Evolutionary conservation across 371 early-diverging fungal species (phyloP).

Genomic region (Mucor velutinosus): DNA sequence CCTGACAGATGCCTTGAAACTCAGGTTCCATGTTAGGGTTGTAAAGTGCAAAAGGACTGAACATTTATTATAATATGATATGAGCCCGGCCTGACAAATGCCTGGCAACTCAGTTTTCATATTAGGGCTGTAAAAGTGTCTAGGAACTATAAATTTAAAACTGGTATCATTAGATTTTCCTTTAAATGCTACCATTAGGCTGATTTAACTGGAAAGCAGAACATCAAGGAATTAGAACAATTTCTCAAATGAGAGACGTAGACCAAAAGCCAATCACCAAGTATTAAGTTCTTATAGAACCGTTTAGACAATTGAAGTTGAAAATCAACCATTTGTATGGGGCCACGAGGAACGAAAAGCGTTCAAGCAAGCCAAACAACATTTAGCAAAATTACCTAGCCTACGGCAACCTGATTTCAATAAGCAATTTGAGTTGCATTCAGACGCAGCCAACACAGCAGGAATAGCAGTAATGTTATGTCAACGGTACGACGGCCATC

Average conservation of each 20-base stretch:
- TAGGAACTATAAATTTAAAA: too few species aligned
- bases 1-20: too few species aligned
- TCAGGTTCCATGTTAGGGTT: too few species aligned
- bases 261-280: neutral
- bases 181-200: too few species aligned
- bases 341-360: neutral
- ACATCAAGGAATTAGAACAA: neutral
- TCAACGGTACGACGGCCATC: neutral
- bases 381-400: neutral
- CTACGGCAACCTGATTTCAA: slow-evolving; percentile 6
- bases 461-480: slow-evolving; percentile 11
- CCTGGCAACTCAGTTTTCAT: too few species aligned
- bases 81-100: too few species aligned
- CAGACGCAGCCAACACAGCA: neutral
- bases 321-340: slow-evolving; percentile 10
- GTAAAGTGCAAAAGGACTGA: too few species aligned
- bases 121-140: too few species aligned
- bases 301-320: neutral
- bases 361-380: neutral
- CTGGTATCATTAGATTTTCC: too few species aligned
- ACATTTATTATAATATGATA: too few species aligned
- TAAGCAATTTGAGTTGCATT: slow-evolving; percentile 10
- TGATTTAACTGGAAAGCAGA: too few species aligned
- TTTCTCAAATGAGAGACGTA: neutral
- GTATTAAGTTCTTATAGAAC: slow-evolving; percentile 1